Evolutionary conservation across 2,329 filamentous ascomycete species (phyloP).

Genomic region (Periconia digitata): DNA sequence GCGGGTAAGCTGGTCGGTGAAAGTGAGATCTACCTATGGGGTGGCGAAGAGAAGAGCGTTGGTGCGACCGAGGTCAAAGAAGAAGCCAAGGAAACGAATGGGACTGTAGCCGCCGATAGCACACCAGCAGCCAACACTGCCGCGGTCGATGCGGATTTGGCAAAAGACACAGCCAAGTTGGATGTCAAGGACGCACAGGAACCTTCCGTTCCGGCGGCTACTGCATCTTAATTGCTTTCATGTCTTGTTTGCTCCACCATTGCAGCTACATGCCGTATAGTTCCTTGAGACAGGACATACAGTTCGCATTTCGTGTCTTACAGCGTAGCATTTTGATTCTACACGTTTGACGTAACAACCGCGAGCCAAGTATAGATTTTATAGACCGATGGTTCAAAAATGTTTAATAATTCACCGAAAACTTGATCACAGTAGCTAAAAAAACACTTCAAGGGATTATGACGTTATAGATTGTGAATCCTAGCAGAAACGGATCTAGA

Average conservation of each 20-base stretch:
- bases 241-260: not conserved
- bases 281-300: too few relatives aligned
- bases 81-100: not conserved
- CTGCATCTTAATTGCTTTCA: slow-evolving; percentile 1
- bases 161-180: slow-evolving; percentile 24
- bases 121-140: slow-evolving; percentile 3
- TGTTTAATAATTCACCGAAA: not conserved
- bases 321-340: not conserved
- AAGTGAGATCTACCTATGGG: slow-evolving; percentile 82
- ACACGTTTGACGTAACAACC: too few relatives aligned
- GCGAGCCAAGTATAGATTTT: not conserved
- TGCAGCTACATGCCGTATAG: not conserved
- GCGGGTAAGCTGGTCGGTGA: slow-evolving; percentile 83
- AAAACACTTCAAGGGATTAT: too few relatives aligned
- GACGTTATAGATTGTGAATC: too few relatives aligned
- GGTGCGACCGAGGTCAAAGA: not conserved
- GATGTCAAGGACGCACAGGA: slow-evolving; percentile 24
- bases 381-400: not conserved
- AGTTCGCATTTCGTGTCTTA: not conserved
- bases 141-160: slow-evolving; percentile 14
- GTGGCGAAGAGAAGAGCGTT: slow-evolving; percentile 51
- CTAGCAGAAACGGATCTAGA: too few relatives aligned
- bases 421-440: too few relatives aligned
- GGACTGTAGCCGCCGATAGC: not conserved
- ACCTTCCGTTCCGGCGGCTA: slow-evolving; percentile 1